A percentile compares a stretch with the other conserved stretches of the same genome.
These are phyloP conservation scores for Dothideomycetidae sp. DNA, from an alignment of 2,329 filamentous ascomycete genomes.

Conservation along the genomic window DNA sequence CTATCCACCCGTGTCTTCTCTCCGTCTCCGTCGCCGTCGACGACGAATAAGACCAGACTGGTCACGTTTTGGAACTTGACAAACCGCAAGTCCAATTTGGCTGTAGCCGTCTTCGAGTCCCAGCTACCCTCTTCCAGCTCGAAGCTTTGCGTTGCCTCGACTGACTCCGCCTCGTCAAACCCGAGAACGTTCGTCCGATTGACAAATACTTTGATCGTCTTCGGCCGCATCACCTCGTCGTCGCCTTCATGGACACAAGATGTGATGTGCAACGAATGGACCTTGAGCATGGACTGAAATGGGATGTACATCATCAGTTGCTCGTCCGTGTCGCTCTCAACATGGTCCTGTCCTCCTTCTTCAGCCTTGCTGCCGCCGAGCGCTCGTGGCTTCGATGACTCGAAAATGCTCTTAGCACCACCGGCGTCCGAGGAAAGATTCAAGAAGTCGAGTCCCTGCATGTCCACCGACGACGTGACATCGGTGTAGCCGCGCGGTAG, in stretches of 20 bases:
- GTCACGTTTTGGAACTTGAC: conserved; percentile 96
- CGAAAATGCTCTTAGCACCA: conserved; percentile 59
- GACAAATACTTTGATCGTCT: conserved; percentile 69
- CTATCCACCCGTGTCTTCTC: conserved; percentile 78
- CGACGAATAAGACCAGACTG: conserved; percentile 75
- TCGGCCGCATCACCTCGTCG: conserved; percentile 63
- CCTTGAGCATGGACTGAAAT: conserved; percentile 75
- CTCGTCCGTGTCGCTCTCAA: conserved; percentile 93
- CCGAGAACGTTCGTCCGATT: conserved; percentile 84
- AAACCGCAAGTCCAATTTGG: conserved; percentile 54
- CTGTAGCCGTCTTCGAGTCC: conserved; percentile 39
- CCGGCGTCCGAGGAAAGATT: conserved; percentile 72
- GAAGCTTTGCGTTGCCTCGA: conserved; percentile 64
- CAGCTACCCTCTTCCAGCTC: conserved; percentile 64
- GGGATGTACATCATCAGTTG: conserved; percentile 88
- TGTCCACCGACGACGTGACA: conserved; percentile 68
- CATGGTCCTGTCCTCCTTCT: conserved; percentile 56
- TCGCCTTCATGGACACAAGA: conserved; percentile 54
- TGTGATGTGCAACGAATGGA: conserved; percentile 78
- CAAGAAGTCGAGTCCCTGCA: conserved; percentile 67
- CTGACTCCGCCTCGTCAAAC: conserved; percentile 87
- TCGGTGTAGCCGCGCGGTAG: conserved; percentile 71
- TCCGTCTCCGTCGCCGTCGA: conserved; percentile 62
- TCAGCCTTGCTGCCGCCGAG: conserved; percentile 43
- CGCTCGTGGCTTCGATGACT: conserved; percentile 49